A percentile compares a stretch with the other conserved stretches of the same genome.
Evolutionary conservation across 768 basidiomycete species (phyloP).

Genomic region (Polyporus arcularius): DNA sequence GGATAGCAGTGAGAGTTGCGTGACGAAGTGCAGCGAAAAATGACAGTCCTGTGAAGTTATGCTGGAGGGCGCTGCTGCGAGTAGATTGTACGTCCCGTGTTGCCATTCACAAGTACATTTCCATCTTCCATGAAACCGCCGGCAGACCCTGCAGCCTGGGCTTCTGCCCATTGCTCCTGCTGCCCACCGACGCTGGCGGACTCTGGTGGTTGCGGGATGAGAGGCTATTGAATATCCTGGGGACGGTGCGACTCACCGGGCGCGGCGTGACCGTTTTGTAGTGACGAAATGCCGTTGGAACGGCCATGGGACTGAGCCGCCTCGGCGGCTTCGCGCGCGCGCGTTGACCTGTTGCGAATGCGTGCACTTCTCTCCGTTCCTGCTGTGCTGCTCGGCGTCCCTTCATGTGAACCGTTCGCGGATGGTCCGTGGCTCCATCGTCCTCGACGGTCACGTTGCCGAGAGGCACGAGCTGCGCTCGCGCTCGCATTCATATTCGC

Average conservation of each 20-base stretch:
- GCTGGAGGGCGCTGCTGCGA: conserved; percentile 23
- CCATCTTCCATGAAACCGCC: conserved; percentile 23
- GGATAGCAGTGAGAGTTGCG: background rate
- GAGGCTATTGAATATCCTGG: background rate
- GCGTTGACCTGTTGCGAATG: conserved; percentile 12
- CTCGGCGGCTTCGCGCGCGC: conserved; percentile 17
- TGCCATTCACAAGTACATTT: conserved; percentile 14
- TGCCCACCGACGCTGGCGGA: conserved; percentile 1
- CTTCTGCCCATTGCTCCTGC: conserved; percentile 3
- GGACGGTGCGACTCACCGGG: background rate
- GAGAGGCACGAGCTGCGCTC: background rate
- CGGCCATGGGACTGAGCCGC: background rate
- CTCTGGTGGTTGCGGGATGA: background rate
- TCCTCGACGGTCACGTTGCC: conserved; percentile 18
- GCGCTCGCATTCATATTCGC: conserved; percentile 1
- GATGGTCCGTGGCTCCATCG: conserved; percentile 14
- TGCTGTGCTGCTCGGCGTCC: conserved; percentile 5
- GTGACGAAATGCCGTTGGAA: conserved; percentile 2
- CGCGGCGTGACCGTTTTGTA: conserved; percentile 2
- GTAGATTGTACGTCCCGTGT: conserved; percentile 32
- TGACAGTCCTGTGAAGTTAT: conserved; percentile 1
- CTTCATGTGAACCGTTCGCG: conserved; percentile 10
- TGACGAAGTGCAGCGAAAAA: background rate
- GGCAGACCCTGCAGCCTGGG: conserved; percentile 21
- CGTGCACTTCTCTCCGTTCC: conserved; percentile 13